Evolutionary conservation across 106 monocot genomes (phyloP).

Genomic region (Iris macrosiphon): DNA sequence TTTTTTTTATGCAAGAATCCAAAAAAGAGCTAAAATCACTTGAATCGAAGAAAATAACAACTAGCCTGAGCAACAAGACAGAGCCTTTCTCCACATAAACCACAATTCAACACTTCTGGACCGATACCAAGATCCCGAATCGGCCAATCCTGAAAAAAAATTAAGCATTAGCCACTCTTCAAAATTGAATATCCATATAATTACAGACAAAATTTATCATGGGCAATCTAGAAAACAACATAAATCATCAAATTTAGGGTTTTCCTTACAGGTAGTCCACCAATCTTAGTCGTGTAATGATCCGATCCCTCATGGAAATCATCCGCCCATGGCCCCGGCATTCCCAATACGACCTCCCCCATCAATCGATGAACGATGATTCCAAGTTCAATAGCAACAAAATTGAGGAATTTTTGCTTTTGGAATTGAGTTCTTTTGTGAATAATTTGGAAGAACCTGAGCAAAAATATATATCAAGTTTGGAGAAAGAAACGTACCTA

Average conservation of each 20-base stretch:
- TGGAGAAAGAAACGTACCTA: too few relatives aligned
- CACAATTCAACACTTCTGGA: conserved; percentile 38
- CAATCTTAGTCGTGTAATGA: conserved; percentile 83
- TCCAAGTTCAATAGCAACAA: too few relatives aligned
- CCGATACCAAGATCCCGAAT: conserved; percentile 17
- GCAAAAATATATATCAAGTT: too few relatives aligned
- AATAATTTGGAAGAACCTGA: too few relatives aligned
- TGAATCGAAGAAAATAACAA: background rate
- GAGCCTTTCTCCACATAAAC: conserved; percentile 50
- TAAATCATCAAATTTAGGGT: background rate
- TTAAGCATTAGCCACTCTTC: background rate
- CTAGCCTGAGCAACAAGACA: conserved; percentile 67
- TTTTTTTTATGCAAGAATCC: too few relatives aligned
- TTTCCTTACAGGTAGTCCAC: conserved; percentile 80
- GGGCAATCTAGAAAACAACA: background rate
- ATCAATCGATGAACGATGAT: too few relatives aligned
- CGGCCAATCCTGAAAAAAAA: conserved; percentile 57
- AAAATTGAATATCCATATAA: background rate
- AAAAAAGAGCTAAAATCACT: too few relatives aligned
- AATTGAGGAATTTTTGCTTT: too few relatives aligned
- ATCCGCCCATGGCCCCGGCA: conserved; percentile 89
- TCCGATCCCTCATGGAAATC: conserved; percentile 60
- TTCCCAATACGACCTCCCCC: conserved; percentile 48
- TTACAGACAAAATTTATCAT: background rate
- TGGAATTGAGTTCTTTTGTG: too few relatives aligned